Conservation (phyloP, 2,329 filamentous ascomycete species). For the Phialophora verrucosa region DNA sequence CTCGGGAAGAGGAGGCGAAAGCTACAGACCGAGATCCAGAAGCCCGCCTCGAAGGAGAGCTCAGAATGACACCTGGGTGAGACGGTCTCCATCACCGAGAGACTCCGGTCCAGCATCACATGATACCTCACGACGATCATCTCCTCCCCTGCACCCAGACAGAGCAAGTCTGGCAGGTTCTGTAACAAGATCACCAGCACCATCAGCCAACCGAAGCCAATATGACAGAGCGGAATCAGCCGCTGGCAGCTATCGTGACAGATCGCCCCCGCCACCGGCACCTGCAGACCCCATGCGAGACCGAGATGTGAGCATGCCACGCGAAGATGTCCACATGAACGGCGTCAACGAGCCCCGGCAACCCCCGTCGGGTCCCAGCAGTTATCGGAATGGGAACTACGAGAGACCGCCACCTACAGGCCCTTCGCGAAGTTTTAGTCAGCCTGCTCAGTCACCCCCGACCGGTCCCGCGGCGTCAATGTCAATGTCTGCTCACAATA, state of each 20-base stretch:
- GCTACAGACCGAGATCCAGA: slow-evolving; percentile 54
- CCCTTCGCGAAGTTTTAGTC: slow-evolving; percentile 43
- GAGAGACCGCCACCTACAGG: slow-evolving; percentile 41
- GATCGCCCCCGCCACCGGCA: slow-evolving; percentile 30
- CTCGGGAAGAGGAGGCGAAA: slow-evolving; percentile 40
- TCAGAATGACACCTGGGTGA: slow-evolving; percentile 59
- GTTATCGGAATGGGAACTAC: slow-evolving; percentile 38
- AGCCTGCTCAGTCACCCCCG: slow-evolving; percentile 42
- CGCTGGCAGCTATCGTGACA: slow-evolving; percentile 24
- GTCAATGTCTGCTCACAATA: slow-evolving; percentile 46
- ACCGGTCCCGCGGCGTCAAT: slow-evolving; percentile 49
- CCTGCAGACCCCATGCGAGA: slow-evolving; percentile 18
- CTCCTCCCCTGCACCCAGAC: slow-evolving; percentile 64
- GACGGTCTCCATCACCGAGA: slow-evolving; percentile 60
- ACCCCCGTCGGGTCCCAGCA: slow-evolving; percentile 34
- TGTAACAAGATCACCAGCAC: slow-evolving; percentile 39
- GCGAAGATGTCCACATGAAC: slow-evolving; percentile 36
- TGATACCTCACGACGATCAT: slow-evolving; percentile 65
- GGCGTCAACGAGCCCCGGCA: slow-evolving; percentile 32
- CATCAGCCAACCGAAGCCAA: slow-evolving; percentile 27
- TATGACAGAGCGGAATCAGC: slow-evolving; percentile 35
- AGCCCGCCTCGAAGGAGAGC: slow-evolving; percentile 56
- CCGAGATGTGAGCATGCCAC: slow-evolving; percentile 26
- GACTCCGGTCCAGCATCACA: slow-evolving; percentile 61
- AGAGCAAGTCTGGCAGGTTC: slow-evolving; percentile 50